Percentiles rank a stretch among this genome's conserved stretches.
Conservation (phyloP, 1,284 basidiomycete species). For the Hemileia vastatrix region DNA sequence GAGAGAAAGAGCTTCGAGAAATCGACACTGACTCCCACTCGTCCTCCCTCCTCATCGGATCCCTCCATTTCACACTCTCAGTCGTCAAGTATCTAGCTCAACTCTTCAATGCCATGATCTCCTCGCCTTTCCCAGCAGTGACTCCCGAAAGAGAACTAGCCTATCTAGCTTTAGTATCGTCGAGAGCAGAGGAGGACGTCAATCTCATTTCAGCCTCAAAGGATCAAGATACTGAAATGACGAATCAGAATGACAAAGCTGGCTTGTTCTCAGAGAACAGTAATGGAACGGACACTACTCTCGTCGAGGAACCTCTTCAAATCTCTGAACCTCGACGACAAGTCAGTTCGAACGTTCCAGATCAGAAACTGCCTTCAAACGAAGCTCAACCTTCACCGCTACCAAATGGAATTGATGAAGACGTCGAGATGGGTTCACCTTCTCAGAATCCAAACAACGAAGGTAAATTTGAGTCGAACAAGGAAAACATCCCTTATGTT, state of each 20-base stretch:
- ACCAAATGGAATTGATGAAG: not conserved
- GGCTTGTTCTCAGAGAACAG: conserved; percentile 6
- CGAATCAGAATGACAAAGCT: conserved; percentile 1
- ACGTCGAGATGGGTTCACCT: not conserved
- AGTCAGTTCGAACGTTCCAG: not conserved
- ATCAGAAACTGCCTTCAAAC: not conserved
- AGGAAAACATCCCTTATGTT: not conserved
- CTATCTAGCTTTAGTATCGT: conserved; percentile 81
- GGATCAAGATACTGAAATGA: not conserved
- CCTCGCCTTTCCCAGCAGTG: conserved; percentile 57
- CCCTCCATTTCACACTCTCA: conserved; percentile 42
- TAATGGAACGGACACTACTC: conserved; percentile 1
- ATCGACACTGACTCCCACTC: too few species aligned
- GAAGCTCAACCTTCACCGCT: not conserved
- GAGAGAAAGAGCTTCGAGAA: too few species aligned
- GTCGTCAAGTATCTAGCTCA: conserved; percentile 67
- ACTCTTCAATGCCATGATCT: conserved; percentile 69
- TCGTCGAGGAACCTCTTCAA: conserved; percentile 4
- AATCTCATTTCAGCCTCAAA: conserved; percentile 45
- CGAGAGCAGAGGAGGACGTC: conserved; percentile 76
- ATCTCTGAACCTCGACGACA: too few species aligned
- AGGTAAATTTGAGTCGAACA: not conserved
- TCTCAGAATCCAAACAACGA: not conserved
- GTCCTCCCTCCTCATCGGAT: conserved; percentile 29
- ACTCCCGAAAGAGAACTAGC: conserved; percentile 76